Percentiles rank a stretch among this genome's conserved stretches.
Conservation (phyloP, 2,329 filamentous ascomycete genomes). For the Neofusicoccum sp. region DNA sequence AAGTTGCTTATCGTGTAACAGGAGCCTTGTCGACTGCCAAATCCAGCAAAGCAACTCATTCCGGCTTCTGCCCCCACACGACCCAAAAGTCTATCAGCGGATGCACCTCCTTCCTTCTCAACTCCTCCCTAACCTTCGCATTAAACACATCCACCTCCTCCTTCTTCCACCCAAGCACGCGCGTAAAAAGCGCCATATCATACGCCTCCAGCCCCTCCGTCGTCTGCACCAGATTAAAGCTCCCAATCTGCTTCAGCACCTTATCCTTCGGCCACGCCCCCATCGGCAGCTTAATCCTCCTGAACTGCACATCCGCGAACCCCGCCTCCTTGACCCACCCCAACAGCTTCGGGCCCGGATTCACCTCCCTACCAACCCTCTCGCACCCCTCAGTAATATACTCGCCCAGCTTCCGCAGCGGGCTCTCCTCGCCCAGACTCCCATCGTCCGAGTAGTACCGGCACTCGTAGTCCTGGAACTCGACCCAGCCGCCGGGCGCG, state of each 20-base stretch:
- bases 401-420: neutral
- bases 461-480: conserved; percentile 25
- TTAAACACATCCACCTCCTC: conserved; percentile 43
- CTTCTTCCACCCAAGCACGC: conserved; percentile 41
- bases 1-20: too few relatives aligned
- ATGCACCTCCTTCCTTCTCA: conserved; percentile 19
- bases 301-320: conserved; percentile 41
- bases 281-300: conserved; percentile 20
- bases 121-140: conserved; percentile 25
- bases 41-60: too few relatives aligned
- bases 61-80: neutral
- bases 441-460: conserved; percentile 24
- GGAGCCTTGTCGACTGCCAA: too few relatives aligned
- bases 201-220: conserved; percentile 43
- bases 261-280: conserved; percentile 25
- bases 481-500: conserved; percentile 21
- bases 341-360: conserved; percentile 38
- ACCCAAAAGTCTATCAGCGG: neutral
- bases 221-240: conserved; percentile 38
- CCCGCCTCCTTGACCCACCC: conserved; percentile 41
- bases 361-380: conserved; percentile 35
- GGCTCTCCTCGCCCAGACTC: conserved; percentile 18
- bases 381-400: neutral
- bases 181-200: conserved; percentile 41
- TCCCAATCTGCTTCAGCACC: conserved; percentile 22